Percentiles rank a stretch among this genome's conserved stretches.
These are phyloP conservation scores for Takashimella koratensis DNA, from an alignment of 1,284 basidiomycete genomes.

Conservation along the genomic window DNA sequence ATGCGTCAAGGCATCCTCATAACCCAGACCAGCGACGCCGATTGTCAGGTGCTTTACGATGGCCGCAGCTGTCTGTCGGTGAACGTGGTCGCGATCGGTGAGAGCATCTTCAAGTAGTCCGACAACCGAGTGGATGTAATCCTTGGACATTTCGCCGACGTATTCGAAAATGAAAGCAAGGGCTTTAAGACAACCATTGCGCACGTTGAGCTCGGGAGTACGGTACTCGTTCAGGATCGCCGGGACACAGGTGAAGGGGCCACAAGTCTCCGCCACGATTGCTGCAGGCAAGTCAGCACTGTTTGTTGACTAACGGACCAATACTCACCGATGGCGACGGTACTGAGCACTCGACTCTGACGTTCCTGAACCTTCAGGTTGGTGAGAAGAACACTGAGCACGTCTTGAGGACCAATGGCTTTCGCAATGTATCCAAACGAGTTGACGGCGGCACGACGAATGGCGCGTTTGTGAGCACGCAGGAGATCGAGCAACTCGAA, in stretches of 20 bases:
- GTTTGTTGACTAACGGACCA: too few relatives aligned
- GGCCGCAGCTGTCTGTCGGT: conserved; percentile 96
- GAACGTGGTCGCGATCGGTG: conserved; percentile 96
- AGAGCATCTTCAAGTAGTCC: conserved; percentile 97
- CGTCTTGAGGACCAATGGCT: conserved; percentile 98
- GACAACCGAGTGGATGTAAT: conserved; percentile 95
- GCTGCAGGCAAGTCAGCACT: conserved; percentile 52
- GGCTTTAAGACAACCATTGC: conserved; percentile 98
- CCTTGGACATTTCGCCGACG: conserved; percentile 98
- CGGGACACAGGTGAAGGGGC: conserved; percentile 98
- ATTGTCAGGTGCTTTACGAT: conserved; percentile 98
- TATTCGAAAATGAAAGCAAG: conserved; percentile 99
- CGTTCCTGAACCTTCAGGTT: conserved; percentile 98
- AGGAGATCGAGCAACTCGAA: conserved; percentile 96
- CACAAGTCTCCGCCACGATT: conserved; percentile 95
- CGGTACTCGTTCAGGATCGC: conserved; percentile 99
- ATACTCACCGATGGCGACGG: conserved; percentile 78
- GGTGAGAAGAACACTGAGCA: conserved; percentile 90
- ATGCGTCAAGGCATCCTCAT: conserved; percentile 96
- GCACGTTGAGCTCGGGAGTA: conserved; percentile 95
- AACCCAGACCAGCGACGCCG: conserved; percentile 93
- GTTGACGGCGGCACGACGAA: conserved; percentile 97
- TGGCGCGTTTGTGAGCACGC: conserved; percentile 99
- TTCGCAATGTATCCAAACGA: conserved; percentile 99
- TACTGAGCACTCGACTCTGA: conserved; percentile 97